Conservation (phyloP, 1,139 yeast species). For the Geotrichum citri-aurantii region DNA sequence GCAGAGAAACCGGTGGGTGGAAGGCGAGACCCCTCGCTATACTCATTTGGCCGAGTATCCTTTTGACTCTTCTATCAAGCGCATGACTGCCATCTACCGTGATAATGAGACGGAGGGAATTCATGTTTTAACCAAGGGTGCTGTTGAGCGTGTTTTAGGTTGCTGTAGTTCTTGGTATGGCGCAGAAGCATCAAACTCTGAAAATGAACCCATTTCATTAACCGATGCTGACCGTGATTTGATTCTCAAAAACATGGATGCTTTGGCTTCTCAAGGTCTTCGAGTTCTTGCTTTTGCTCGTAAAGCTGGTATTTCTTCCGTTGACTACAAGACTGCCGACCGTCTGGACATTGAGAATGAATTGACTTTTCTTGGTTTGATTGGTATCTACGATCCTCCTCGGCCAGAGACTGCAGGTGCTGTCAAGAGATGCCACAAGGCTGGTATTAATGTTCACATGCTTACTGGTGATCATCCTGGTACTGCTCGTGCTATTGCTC, state of each 20-base stretch:
- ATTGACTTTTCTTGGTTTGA: slow-evolving; percentile 59
- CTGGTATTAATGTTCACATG: slow-evolving; percentile 81
- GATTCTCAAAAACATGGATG: slow-evolving; percentile 56
- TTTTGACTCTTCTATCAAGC: slow-evolving; percentile 69
- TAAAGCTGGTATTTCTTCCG: slow-evolving; percentile 17
- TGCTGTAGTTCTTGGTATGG: slow-evolving; percentile 51
- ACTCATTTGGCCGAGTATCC: slow-evolving; percentile 61
- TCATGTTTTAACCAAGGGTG: slow-evolving; percentile 63
- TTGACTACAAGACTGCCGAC: slow-evolving; percentile 32
- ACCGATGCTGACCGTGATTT: slow-evolving; percentile 40
- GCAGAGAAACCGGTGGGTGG: slow-evolving; percentile 43
- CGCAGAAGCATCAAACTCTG: slow-evolving; percentile 13
- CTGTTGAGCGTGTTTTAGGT: slow-evolving; percentile 63
- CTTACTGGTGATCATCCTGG: slow-evolving; percentile 82
- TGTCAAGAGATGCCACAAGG: slow-evolving; percentile 62
- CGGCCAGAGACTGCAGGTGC: slow-evolving; percentile 65
- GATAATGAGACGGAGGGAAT: slow-evolving; percentile 35
- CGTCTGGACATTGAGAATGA: slow-evolving; percentile 52
- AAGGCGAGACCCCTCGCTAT: slow-evolving; percentile 31
- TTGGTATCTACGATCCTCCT: slow-evolving; percentile 83
- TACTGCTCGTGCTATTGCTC: slow-evolving; percentile 77
- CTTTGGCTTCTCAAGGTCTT: slow-evolving; percentile 62
- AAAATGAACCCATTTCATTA: slow-evolving; percentile 29
- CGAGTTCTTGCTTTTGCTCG: slow-evolving; percentile 68
- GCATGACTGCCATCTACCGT: slow-evolving; percentile 61